Conservation (phyloP, 1,284 basidiomycete species). For the Sphagnurus paluster region DNA sequence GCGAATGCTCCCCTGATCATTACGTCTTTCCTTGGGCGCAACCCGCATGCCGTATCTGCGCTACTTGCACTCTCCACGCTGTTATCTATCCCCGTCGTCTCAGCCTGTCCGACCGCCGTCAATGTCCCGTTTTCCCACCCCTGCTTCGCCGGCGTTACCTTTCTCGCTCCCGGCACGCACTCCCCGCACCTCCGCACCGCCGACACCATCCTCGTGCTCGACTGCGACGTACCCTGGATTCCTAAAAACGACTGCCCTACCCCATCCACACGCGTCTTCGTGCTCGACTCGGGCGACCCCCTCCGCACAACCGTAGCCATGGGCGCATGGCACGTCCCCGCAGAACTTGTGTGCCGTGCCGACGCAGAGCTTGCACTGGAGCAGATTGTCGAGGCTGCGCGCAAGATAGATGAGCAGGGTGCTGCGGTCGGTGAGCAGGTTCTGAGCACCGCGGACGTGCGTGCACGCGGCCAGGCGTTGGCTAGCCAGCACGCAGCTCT, state of each 20-base stretch:
- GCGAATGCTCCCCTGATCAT: slow-evolving; percentile 62
- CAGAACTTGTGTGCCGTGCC: slow-evolving; percentile 57
- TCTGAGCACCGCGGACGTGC: slow-evolving; percentile 14
- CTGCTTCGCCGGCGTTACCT: slow-evolving; percentile 51
- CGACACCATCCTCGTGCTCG: slow-evolving; percentile 64
- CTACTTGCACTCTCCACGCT: slow-evolving; percentile 49
- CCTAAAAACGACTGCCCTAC: slow-evolving; percentile 45
- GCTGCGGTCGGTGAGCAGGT: slow-evolving; percentile 17
- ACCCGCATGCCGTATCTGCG: slow-evolving; percentile 45
- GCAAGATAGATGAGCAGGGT: slow-evolving; percentile 20
- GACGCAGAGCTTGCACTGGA: slow-evolving; percentile 53
- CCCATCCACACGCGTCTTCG: slow-evolving; percentile 49
- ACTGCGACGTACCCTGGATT: slow-evolving; percentile 70
- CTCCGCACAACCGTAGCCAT: slow-evolving; percentile 44
- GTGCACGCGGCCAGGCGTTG: slow-evolving; percentile 20
- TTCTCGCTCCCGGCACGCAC: slow-evolving; percentile 40
- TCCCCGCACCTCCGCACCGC: slow-evolving; percentile 49
- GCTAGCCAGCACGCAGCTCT: slow-evolving; percentile 25
- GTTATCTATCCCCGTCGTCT: slow-evolving; percentile 56
- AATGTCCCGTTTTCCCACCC: slow-evolving; percentile 61
- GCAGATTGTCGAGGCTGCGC: slow-evolving; percentile 45
- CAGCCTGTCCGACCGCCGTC: slow-evolving; percentile 50
- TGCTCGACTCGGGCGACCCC: slow-evolving; percentile 64
- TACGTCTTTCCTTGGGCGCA: slow-evolving; percentile 63
- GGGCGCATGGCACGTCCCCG: slow-evolving; percentile 56